Percentiles rank a stretch among this genome's conserved stretches.
These are phyloP conservation scores for Nitzschia sp. DNA, from an alignment of 108 stramenopile species.

Conservation along the genomic window DNA sequence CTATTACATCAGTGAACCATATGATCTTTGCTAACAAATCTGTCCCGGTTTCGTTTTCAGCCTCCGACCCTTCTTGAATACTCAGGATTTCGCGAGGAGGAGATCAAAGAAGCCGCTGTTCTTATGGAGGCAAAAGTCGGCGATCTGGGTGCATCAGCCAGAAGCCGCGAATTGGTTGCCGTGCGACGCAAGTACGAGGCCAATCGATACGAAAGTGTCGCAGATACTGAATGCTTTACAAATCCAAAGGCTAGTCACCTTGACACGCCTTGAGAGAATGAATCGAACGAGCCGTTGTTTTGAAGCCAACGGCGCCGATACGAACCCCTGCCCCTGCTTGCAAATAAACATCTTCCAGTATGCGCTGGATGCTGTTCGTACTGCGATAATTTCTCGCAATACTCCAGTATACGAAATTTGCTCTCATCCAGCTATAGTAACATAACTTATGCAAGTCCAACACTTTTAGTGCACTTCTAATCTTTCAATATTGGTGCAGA, in stretches of 20 bases:
- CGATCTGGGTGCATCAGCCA: conserved; percentile 52
- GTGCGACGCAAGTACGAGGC: conserved; percentile 71
- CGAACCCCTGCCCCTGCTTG: too few relatives aligned
- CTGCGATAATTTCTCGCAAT: too few relatives aligned
- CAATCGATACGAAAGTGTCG: conserved; percentile 48
- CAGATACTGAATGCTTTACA: conserved; percentile 37
- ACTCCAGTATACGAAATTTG: too few relatives aligned
- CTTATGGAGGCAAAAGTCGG: conserved; percentile 48
- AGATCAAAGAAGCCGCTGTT: conserved; percentile 35
- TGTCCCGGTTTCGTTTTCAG: conserved; percentile 23
- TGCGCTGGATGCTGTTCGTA: too few relatives aligned
- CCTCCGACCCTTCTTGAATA: conserved; percentile 62
- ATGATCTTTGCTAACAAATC: too few relatives aligned
- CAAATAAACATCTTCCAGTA: too few relatives aligned
- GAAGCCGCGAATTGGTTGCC: conserved; percentile 49
- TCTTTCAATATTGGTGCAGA: too few relatives aligned
- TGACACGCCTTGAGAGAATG: neutral
- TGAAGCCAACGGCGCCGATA: conserved; percentile 9
- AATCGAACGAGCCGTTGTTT: conserved; percentile 4
- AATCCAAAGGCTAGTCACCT: conserved; percentile 27
- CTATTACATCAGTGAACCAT: conserved; percentile 8
- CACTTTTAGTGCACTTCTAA: too few relatives aligned
- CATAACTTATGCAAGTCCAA: too few relatives aligned
- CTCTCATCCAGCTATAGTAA: too few relatives aligned
- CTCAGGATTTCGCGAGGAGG: conserved; percentile 43